Evolutionary conservation across 1,139 yeast genomes (phyloP), one percentile per base, ranked within the genome.

Genomic region (Scheffersomyces titani): DNA sequence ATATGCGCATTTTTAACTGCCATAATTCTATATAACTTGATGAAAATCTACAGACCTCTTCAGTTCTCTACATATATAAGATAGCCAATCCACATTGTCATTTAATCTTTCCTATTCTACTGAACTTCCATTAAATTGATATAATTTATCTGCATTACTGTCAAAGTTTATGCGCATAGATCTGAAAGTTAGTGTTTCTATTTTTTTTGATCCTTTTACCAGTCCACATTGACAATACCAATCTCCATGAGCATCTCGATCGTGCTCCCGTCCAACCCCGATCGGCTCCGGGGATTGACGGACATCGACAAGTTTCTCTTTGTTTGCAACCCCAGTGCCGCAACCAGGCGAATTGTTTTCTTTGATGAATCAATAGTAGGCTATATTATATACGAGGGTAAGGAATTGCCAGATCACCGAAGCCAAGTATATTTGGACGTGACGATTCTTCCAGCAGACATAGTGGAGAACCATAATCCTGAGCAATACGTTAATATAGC

Each of bases 341-440:
- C 16, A 19, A 54, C 50, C 44, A 57, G 65, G 19, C 61, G 65
- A 40, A 61, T 72, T 49, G 67, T 74, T 2, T 78, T 74, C 59
- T 79, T 77, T 57, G 83, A 78, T 61, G 83, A 79, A 59, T 53
- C 67, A 1, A 59, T 78, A n/a, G 56, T 58, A n/a, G 82, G 81
- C 0, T 78, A 68, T 55, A 63, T 77, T 5, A 58, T 74, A 13
- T 61, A 69, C 50, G 58, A 64, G 19, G 67, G 65, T 46, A 51
- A 59, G 13, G 57, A 49, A 44, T 47, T 40, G 19, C 55, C 54
- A 11, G n/a, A 44, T 57, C 40, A 51, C 50, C 51, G 58, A 19
- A 61, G 63, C 51, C 57, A 63, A 3, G 63, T 70, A 19, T 67
- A 65, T 22, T 59, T 75, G 20, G 73, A 74, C 45, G 66, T 70